Evolutionary conservation across 2,329 filamentous ascomycete species (phyloP), one percentile per base, ranked within the genome.

Genomic region (Dactylellina drechsleri): DNA sequence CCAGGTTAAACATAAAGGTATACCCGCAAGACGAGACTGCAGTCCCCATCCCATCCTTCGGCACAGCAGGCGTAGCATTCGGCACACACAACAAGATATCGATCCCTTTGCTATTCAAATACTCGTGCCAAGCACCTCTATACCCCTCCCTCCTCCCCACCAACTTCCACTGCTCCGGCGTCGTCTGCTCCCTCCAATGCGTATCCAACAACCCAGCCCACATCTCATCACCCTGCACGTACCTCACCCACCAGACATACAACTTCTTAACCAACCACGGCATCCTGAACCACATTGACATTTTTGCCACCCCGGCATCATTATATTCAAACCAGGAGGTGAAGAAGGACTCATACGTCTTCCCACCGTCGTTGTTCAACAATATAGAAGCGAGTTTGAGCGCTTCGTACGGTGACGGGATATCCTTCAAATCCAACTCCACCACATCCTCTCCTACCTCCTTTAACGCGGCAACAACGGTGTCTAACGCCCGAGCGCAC

Each of bases 181-280:
- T 90, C 10, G 86, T 88, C 83, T 93, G 93, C 64, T 87, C 86
- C 61, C 88, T 86, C 87, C 92, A 96, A 47, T 74, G 70, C 79
- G 90, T 85, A 50, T 86, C 85, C 54, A 97, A 83, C 4, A 97
- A 82, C 0, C 88, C 90, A 0, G 93, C 92, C 91, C 92, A 96
- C 57, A 93, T 82, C 0, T 84, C 81, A 81, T 97, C 93, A 10
- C 88, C 83, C 64, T 89, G 87, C 76, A 97, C 84, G 81, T 97
- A 96, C 79, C 90, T 90, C n/a, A 95, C 90, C 86, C 91, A 97
- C 4, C 93, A 87, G 81, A 93, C 95, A 83, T 96, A 92, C n/a
- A 95, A 79, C 81, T 91, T 96, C 81, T 92, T 92, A 78, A 96
- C 80, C 3, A 90, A 88, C 5, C 88, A 84, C 13, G 92, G 90